A percentile compares a stretch with the other conserved stretches of the same genome.
These are phyloP conservation scores for Begonia masoniana DNA, from an alignment of 306 rosid genomes.

Conservation along the genomic window DNA sequence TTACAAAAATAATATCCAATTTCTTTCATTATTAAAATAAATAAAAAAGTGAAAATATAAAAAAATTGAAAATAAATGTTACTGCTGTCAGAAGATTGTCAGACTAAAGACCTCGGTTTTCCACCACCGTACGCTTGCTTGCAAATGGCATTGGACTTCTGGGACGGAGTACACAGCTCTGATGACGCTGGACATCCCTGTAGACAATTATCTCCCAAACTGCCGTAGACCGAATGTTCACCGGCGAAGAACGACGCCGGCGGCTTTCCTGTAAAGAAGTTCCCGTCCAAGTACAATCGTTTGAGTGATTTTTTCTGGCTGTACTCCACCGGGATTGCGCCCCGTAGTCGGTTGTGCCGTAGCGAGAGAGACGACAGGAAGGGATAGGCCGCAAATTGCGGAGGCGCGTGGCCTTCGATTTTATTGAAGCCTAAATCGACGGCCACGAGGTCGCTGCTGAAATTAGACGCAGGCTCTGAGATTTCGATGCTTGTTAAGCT, in stretches of 20 bases:
- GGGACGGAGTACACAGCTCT: conserved; percentile 55
- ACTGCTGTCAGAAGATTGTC: conserved; percentile 14
- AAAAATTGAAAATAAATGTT: conserved; percentile 1
- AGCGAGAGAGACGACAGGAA: conserved; percentile 50
- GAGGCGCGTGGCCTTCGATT: conserved; percentile 58
- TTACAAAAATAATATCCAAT: too few relatives aligned
- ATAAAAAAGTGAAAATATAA: background rate
- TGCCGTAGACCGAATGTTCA: conserved; percentile 37
- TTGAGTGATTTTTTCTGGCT: conserved; percentile 32
- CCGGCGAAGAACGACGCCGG: conserved; percentile 42
- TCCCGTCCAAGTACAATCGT: conserved; percentile 68
- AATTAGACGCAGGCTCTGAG: conserved; percentile 12
- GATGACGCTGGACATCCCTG: conserved; percentile 56
- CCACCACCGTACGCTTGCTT: conserved; percentile 43
- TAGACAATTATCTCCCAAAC: conserved; percentile 84
- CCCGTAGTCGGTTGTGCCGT: conserved; percentile 62
- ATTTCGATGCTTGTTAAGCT: conserved; percentile 45
- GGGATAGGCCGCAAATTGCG: conserved; percentile 42
- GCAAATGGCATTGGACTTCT: conserved; percentile 62
- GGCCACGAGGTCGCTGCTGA: conserved; percentile 48
- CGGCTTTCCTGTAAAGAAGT: conserved; percentile 60
- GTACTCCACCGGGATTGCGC: conserved; percentile 57
- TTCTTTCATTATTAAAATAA: background rate
- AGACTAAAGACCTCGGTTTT: conserved; percentile 29
- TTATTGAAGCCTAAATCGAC: conserved; percentile 64